Evolutionary conservation across 2,329 filamentous ascomycete genomes (phyloP).

Genomic region (Penicillium sp.): DNA sequence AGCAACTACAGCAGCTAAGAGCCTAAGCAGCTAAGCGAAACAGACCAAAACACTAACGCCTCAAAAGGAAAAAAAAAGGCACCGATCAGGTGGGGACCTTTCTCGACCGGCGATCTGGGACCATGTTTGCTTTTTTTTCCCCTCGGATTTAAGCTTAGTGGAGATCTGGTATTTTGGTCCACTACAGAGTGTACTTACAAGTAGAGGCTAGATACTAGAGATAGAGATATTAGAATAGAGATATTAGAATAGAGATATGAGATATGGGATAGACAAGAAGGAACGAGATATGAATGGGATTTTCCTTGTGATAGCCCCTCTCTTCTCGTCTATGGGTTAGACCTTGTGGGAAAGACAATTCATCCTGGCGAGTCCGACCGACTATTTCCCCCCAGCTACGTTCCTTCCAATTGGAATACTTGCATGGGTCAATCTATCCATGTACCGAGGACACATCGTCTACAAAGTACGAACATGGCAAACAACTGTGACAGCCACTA

Average conservation of each 20-base stretch:
- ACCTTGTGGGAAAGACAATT: background rate
- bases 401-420: background rate
- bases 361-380: background rate
- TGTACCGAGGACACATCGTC: background rate
- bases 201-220: too few relatives aligned
- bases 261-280: background rate
- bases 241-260: background rate
- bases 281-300: background rate
- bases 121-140: slow-evolving; percentile 27
- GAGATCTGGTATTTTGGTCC: slow-evolving; percentile 12
- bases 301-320: background rate
- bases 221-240: background rate
- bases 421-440: background rate
- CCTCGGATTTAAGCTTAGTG: slow-evolving; percentile 24
- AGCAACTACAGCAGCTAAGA: background rate
- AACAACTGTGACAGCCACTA: background rate
- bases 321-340: background rate
- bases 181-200: background rate
- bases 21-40: slow-evolving; percentile 4
- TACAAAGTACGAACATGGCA: background rate
- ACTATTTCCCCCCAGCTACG: background rate
- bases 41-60: background rate
- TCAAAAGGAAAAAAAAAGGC: background rate
- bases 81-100: slow-evolving; percentile 21
- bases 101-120: slow-evolving; percentile 19